phyloP scores from a whole-genome alignment of 1,284 basidiomycete genomes.

The Butyriboletus appendiculatus region DNA sequence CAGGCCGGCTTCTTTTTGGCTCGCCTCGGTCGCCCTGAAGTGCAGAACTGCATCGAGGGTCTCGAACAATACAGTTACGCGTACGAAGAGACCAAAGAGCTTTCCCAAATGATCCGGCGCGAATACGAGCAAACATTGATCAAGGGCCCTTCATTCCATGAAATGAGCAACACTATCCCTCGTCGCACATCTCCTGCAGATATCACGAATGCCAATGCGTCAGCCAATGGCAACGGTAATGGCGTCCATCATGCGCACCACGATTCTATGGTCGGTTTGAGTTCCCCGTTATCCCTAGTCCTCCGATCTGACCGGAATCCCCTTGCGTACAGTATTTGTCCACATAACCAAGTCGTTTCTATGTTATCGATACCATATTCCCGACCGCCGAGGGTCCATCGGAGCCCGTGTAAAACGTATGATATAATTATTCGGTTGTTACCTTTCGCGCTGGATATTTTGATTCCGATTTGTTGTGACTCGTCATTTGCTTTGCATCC shows the following conservation, averaged over 20 bases:
- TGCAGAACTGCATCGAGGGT: constrained; percentile 78
- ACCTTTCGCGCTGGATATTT: constrained; percentile 13
- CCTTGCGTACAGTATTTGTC: constrained; percentile 27
- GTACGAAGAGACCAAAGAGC: constrained; percentile 83
- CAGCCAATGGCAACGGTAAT: constrained; percentile 23
- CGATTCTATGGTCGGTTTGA: constrained; percentile 19
- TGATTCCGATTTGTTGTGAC: constrained; percentile 7
- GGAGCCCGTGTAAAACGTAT: constrained; percentile 25
- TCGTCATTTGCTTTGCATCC: background rate
- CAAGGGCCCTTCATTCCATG: constrained; percentile 34
- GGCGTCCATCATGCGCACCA: constrained; percentile 18
- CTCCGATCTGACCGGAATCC: constrained; percentile 18
- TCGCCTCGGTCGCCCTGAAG: constrained; percentile 78
- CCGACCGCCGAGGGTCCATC: constrained; percentile 7
- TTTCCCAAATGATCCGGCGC: constrained; percentile 67
- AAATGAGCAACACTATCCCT: constrained; percentile 31
- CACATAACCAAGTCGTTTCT: constrained; percentile 16
- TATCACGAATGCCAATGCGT: constrained; percentile 2
- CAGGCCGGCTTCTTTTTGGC: constrained; percentile 84
- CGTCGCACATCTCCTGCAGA: constrained; percentile 25
- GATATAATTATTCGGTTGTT: constrained; percentile 25
- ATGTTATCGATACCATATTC: constrained; percentile 36
- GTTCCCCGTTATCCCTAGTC: background rate
- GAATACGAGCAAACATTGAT: constrained; percentile 47
- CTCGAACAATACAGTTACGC: constrained; percentile 86